Evolutionary conservation across 2,329 filamentous ascomycete species (phyloP), one percentile per base, ranked within the genome.

Genomic region (Macroventuria anomochaeta): DNA sequence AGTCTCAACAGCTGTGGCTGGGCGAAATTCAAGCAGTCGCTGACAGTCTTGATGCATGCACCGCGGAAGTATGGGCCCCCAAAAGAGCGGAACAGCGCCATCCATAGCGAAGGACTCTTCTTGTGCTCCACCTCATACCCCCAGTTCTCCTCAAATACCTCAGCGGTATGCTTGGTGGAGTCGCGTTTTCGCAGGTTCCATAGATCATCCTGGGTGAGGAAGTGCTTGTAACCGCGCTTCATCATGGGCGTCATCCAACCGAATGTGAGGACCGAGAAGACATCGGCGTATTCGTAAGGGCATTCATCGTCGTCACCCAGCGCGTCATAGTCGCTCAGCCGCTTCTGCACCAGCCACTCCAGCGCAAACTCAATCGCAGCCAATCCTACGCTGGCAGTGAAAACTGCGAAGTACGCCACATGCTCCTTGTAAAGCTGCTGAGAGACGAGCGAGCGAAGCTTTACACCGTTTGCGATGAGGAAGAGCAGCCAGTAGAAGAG

Each of bases 211-310:
- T 97, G 92, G 1, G 92, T 96, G 57, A 99, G 81, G 73, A 87
- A 99, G 54, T 93, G 86, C 69, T 89, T 90, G 79, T 99, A 97
- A 1, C 95, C 95, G 70, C 88, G 88, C 70, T 87, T 92, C 95
- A 99, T 99, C 84, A 99, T 79, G 0, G 95, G 93, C 0, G 95
- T 97, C 93, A 99, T 97, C 95, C 95, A 99, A 48, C 89, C 88
- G 75, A 99, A 99, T 0, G 93, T 96, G 38, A 99, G 82, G 43
- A 90, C 86, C 3, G 93, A 96, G 77, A 99, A 99, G 46, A 97
- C 82, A 55, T 93, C 92, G 11, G 95, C 93, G 73, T 96, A 96
- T 76, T 97, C 93, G 58, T 90, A 87, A 0, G 89, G 89, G 50
- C 87, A 89, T 74, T 90, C 87, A 62, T 89, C 84, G 33, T 86